Conservation (phyloP, 768 basidiomycete species). For the Naganishia vaughanmartiniae region DNA sequence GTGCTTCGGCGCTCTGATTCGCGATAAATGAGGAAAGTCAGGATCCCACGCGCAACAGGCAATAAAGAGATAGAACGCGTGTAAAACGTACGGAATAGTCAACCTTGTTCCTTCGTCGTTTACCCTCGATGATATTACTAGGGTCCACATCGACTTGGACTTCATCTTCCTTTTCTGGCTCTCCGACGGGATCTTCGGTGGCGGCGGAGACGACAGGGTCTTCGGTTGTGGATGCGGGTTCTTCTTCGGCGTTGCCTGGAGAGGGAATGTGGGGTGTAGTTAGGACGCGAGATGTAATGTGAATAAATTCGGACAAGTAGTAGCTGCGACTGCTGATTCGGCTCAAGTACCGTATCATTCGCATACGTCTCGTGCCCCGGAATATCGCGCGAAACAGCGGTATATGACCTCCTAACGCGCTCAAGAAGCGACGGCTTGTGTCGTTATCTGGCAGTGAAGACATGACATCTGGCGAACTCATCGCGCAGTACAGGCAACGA, state of each 20-base stretch:
- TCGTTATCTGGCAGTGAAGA: too few relatives aligned
- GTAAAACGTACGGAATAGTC: slow-evolving; percentile 1
- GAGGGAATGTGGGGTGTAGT: neutral
- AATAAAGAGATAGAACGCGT: neutral
- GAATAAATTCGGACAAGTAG: too few relatives aligned
- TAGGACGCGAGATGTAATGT: neutral
- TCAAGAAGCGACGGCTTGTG: too few relatives aligned
- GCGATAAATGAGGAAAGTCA: too few relatives aligned
- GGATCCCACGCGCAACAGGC: neutral
- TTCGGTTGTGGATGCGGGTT: slow-evolving; percentile 13
- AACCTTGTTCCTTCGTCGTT: slow-evolving; percentile 22
- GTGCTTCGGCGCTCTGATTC: slow-evolving; percentile 7
- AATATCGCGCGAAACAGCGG: too few relatives aligned
- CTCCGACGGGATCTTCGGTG: neutral
- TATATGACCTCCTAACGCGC: too few relatives aligned
- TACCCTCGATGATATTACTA: slow-evolving; percentile 23
- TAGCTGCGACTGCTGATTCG: too few relatives aligned
- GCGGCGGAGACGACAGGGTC: slow-evolving; percentile 18
- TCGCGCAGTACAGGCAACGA: too few relatives aligned
- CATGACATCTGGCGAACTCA: too few relatives aligned
- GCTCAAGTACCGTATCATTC: too few relatives aligned
- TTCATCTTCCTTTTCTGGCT: slow-evolving; percentile 22
- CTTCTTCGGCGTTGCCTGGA: slow-evolving; percentile 18
- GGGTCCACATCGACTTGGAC: slow-evolving; percentile 22
- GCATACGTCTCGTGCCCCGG: too few relatives aligned